Evolutionary conservation across 202 grass and related monocot genomes (phyloP).

Genomic region (Panicum virgatum): DNA sequence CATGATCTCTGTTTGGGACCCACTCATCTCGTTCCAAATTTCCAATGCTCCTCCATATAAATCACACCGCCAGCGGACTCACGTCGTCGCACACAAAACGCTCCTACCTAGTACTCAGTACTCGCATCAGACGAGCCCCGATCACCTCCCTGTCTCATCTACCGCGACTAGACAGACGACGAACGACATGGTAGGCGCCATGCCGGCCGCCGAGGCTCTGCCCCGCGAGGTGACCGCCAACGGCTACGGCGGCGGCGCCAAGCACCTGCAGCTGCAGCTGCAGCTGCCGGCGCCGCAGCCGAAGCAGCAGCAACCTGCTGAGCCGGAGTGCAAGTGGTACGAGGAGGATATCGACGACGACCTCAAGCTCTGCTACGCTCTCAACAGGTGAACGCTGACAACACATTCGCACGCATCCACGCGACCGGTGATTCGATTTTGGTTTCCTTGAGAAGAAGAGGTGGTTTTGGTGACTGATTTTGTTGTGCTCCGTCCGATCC

Average conservation of each 20-base stretch:
- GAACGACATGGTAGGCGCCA: slow-evolving; percentile 23
- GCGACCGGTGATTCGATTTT: neutral
- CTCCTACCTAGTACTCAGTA: too few species aligned
- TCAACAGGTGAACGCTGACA: slow-evolving; percentile 57
- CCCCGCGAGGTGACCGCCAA: neutral
- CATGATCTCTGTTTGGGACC: too few species aligned
- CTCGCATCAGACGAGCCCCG: too few species aligned
- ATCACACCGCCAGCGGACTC: too few species aligned
- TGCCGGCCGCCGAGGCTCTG: slow-evolving; percentile 8
- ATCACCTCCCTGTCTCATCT: neutral
- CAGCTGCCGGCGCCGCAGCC: neutral
- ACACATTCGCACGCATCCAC: neutral
- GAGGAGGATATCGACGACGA: slow-evolving; percentile 82
- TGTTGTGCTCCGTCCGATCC: neutral
- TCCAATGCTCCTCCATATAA: too few species aligned
- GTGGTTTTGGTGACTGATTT: neutral
- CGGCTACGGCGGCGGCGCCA: neutral
- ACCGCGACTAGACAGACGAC: neutral
- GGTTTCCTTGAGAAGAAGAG: too few species aligned
- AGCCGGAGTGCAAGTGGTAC: slow-evolving; percentile 60
- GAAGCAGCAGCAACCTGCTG: neutral
- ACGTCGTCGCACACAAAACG: neutral
- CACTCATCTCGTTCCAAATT: too few species aligned
- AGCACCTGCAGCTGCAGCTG: neutral
- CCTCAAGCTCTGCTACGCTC: slow-evolving; percentile 71